Conservation (phyloP, 129 eudicot genomes). For the Erigeron canadensis region DNA sequence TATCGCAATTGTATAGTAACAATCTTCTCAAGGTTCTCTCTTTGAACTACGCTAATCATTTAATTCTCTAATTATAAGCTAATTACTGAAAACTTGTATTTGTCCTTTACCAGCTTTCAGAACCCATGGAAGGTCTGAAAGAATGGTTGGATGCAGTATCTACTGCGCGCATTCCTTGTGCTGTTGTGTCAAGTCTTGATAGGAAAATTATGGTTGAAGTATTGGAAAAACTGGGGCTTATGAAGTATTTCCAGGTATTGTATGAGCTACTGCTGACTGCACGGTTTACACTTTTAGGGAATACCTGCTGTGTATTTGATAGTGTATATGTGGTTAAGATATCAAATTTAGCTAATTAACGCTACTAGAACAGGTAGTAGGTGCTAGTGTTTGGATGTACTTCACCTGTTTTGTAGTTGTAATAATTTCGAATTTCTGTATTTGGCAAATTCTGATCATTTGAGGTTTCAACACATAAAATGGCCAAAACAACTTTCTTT, state of each 20-base stretch:
- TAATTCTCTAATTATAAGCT: background rate
- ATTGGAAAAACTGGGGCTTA: slow-evolving; percentile 71
- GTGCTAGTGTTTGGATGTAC: slow-evolving; percentile 8
- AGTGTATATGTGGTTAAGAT: background rate
- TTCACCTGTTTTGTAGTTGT: background rate
- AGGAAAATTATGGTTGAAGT: slow-evolving; percentile 69
- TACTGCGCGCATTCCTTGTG: slow-evolving; percentile 89
- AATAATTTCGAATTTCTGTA: background rate
- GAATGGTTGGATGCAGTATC: slow-evolving; percentile 92
- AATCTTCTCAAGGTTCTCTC: slow-evolving; percentile 61
- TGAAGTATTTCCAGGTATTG: slow-evolving; percentile 74
- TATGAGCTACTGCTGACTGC: background rate
- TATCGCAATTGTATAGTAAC: slow-evolving; percentile 68
- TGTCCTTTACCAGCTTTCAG: slow-evolving; percentile 57
- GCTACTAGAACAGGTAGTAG: background rate
- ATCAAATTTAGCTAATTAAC: background rate
- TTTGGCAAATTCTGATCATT: background rate
- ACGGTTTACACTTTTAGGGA: background rate
- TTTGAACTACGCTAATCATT: slow-evolving; percentile 4
- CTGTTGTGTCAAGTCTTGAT: slow-evolving; percentile 93
- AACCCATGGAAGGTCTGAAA: slow-evolving; percentile 77
- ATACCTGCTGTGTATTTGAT: background rate
- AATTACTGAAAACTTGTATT: slow-evolving; percentile 23
- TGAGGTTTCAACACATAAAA: background rate
- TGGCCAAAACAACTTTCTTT: background rate